Conservation (phyloP, 768 basidiomycete genomes). For the Psilocybe cubensis region DNA sequence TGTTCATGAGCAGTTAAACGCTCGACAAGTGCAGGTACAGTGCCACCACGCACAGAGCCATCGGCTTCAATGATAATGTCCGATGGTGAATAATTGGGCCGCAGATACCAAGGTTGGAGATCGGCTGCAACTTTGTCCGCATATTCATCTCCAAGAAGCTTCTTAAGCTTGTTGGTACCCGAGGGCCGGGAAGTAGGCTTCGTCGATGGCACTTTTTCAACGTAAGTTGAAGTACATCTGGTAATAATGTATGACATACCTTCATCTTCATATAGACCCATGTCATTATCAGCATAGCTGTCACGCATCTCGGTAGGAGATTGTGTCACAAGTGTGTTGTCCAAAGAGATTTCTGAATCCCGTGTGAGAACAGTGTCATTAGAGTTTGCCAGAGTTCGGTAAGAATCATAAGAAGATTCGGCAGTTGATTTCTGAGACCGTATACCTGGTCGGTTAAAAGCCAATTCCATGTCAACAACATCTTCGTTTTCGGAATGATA, state of each 20-base stretch:
- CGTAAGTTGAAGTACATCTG: neutral
- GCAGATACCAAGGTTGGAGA: conserved; percentile 81
- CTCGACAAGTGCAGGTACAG: conserved; percentile 84
- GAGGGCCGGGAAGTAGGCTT: conserved; percentile 37
- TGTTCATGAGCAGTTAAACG: conserved; percentile 90
- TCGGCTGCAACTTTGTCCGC: conserved; percentile 47
- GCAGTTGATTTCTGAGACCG: conserved; percentile 30
- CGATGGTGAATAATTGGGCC: conserved; percentile 73
- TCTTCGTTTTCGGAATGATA: conserved; percentile 50
- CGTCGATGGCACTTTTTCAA: conserved; percentile 17
- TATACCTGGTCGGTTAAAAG: conserved; percentile 44
- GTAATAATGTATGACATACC: conserved; percentile 29
- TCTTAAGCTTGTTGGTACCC: conserved; percentile 60
- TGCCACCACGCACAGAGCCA: conserved; percentile 84
- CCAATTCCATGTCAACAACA: conserved; percentile 61
- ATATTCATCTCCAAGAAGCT: conserved; percentile 65
- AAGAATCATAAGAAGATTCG: conserved; percentile 31
- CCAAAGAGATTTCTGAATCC: conserved; percentile 27
- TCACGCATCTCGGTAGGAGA: conserved; percentile 20
- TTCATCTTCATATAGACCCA: conserved; percentile 38
- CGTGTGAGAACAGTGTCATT: conserved; percentile 19
- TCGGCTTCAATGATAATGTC: conserved; percentile 90
- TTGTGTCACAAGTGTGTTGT: conserved; percentile 28
- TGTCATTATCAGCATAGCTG: conserved; percentile 25
- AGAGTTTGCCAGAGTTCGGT: conserved; percentile 28